Evolutionary conservation across 495 filamentous ascomycete species (phyloP).

Genomic region (Daldinia vernicosa): DNA sequence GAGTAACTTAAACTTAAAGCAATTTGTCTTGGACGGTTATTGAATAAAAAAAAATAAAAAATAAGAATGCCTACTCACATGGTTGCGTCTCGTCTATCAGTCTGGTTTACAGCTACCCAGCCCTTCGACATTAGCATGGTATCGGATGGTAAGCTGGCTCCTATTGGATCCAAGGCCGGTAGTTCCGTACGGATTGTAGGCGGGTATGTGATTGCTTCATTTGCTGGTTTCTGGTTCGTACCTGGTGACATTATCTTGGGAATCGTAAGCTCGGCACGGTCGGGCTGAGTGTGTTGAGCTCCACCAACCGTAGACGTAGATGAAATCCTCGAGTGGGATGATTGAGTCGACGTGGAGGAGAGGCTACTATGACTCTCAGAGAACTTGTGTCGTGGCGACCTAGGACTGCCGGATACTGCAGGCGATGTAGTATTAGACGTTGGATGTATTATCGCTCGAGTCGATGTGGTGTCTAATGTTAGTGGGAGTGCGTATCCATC

Average conservation of each 20-base stretch:
- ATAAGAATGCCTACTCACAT: conserved; percentile 28
- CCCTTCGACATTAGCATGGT: conserved; percentile 33
- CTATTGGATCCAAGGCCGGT: conserved; percentile 1
- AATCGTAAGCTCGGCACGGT: conserved; percentile 17
- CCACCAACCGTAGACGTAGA: conserved; percentile 53
- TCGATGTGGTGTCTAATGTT: conserved; percentile 46
- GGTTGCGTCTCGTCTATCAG: conserved; percentile 14
- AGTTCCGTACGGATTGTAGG: conserved; percentile 8
- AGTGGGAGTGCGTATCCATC: conserved; percentile 53
- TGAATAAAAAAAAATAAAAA: conserved; percentile 3
- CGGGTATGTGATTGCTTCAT: conserved; percentile 24
- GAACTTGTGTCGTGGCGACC: conserved; percentile 52
- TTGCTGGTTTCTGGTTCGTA: conserved; percentile 5
- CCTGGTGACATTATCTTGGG: conserved; percentile 22
- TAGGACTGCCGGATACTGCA: conserved; percentile 40
- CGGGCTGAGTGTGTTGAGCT: conserved; percentile 33
- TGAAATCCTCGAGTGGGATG: conserved; percentile 53
- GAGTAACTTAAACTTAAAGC: background rate
- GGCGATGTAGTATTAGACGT: conserved; percentile 45
- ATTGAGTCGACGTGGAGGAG: conserved; percentile 49
- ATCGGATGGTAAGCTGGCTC: conserved; percentile 32
- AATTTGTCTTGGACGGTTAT: background rate
- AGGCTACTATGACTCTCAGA: conserved; percentile 53
- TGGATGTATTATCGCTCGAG: conserved; percentile 21
- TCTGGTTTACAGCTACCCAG: conserved; percentile 8